Percentiles rank a stretch among this genome's conserved stretches.
Conservation (phyloP, 2,329 filamentous ascomycete genomes). For the Colletotrichum eremochloae region DNA sequence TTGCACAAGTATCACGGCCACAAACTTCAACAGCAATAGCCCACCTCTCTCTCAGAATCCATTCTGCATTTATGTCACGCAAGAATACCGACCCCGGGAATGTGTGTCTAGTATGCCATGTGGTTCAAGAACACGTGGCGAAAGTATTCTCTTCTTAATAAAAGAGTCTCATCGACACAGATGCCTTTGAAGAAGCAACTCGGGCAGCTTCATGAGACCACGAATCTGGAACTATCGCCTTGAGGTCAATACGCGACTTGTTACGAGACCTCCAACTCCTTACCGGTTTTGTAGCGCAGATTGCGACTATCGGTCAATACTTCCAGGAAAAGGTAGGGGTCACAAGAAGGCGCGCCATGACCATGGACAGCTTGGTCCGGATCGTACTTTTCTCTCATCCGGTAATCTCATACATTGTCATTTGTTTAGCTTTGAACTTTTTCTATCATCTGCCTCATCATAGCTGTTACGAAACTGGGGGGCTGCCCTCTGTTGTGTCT, state of each 20-base stretch:
- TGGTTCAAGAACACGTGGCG: not conserved
- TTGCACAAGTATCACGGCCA: too few species aligned
- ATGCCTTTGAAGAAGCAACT: slow-evolving; percentile 11
- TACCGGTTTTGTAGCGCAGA: slow-evolving; percentile 39
- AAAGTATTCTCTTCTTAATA: slow-evolving; percentile 23
- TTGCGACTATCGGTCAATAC: slow-evolving; percentile 8
- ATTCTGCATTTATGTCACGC: too few species aligned
- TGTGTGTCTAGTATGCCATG: not conserved
- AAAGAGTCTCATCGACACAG: too few species aligned
- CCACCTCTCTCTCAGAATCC: too few species aligned
- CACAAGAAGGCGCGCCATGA: slow-evolving; percentile 4
- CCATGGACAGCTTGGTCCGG: not conserved
- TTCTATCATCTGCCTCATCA: not conserved
- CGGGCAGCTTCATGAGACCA: slow-evolving; percentile 8
- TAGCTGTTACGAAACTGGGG: not conserved
- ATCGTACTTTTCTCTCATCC: not conserved
- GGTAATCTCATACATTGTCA: not conserved
- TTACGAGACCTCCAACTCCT: slow-evolving; percentile 33
- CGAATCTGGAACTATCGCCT: slow-evolving; percentile 42
- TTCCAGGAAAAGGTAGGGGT: too few species aligned
- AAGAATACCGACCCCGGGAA: too few species aligned
- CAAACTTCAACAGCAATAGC: too few species aligned
- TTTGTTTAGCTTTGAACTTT: not conserved
- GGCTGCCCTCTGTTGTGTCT: slow-evolving; percentile 3
- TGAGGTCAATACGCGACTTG: slow-evolving; percentile 39